Percentiles rank a stretch among this genome's conserved stretches.
These are phyloP conservation scores for Fusarium papillatum DNA, from an alignment of 2,329 filamentous ascomycete genomes.

Conservation along the genomic window DNA sequence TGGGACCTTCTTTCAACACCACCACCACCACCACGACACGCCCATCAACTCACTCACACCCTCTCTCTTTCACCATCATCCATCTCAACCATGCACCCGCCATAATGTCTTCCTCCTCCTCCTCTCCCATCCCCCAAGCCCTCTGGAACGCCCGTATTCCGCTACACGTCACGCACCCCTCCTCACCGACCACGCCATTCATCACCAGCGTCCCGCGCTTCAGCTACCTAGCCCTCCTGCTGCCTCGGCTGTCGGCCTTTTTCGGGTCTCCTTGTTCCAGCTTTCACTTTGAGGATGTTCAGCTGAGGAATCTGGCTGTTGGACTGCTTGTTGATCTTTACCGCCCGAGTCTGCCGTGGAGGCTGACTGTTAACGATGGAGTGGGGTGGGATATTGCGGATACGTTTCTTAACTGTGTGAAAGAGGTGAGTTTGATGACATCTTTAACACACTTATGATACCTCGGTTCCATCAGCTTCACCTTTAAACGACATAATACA, in stretches of 20 bases:
- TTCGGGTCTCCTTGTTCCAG: conserved; percentile 68
- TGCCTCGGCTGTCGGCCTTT: conserved; percentile 67
- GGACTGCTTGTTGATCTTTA: conserved; percentile 70
- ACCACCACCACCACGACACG: neutral
- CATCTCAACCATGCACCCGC: conserved; percentile 33
- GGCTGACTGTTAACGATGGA: conserved; percentile 66
- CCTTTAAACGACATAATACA: too few species aligned
- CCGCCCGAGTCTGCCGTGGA: conserved; percentile 67
- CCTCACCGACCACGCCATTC: conserved; percentile 62
- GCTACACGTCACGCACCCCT: conserved; percentile 66
- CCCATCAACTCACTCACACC: neutral
- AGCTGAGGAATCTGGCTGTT: conserved; percentile 66
- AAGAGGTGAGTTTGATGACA: conserved; percentile 63
- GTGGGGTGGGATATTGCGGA: conserved; percentile 71
- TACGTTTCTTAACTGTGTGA: conserved; percentile 75
- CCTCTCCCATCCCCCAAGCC: conserved; percentile 54
- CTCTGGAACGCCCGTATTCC: conserved; percentile 70
- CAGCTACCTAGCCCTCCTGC: conserved; percentile 69
- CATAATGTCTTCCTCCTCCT: conserved; percentile 44
- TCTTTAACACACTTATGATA: neutral
- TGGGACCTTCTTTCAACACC: neutral
- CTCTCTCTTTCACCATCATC: neutral
- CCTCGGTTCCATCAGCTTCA: rapidly evolving
- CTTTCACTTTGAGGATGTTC: conserved; percentile 69
- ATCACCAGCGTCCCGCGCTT: conserved; percentile 69